Evolutionary conservation across 495 filamentous ascomycete species (phyloP), one percentile per base, ranked within the genome.

Genomic region (Xylaria sp.): DNA sequence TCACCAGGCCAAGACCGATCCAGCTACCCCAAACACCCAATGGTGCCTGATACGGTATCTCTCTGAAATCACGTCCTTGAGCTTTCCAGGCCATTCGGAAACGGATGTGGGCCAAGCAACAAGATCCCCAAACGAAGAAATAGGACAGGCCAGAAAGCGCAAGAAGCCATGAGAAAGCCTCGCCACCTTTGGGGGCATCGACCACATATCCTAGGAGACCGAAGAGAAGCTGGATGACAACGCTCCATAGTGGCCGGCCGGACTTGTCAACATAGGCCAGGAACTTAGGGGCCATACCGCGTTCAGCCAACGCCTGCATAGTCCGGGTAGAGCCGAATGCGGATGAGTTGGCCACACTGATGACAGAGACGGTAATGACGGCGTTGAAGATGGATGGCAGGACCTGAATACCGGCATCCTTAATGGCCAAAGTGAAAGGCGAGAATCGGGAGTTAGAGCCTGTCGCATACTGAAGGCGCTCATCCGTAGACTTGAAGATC

Each of bases 71-170:
- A 70, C 85, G 87, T 37, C 89, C 90, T 55, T 84, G 82, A 7
- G 67, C 67, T 71, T 79, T 79, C 79, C 80, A 81, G 14, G 85
- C 92, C 24, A 79, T 77, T 24, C 92, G 88, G 87, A 93, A 93
- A 33, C 92, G 88, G 76, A 95, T 92, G 74, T 94, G 92, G 3
- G 91, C 86, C 17, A 92, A 75, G 79, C 88, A 88, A 78, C 93
- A 90, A 61, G 88, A 89, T 19, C 88, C 90, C 89, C 90, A 94
- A 66, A 88, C 85, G 81, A 93, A 93, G 76, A 93, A 86, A 78
- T 86, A 82, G 35, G 86, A 84, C 24, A 93, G 83, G 70, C 89
- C 91, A 5, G 89, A 90, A 21, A 94, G 80, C 11, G 90, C 84
- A 29, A 92, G 86, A 26, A 94, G 86, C 92, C 92, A 94, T 71